Evolutionary conservation across 1,284 basidiomycete species (phyloP), one percentile per base, ranked within the genome.

Genomic region (Agaricales sp.): DNA sequence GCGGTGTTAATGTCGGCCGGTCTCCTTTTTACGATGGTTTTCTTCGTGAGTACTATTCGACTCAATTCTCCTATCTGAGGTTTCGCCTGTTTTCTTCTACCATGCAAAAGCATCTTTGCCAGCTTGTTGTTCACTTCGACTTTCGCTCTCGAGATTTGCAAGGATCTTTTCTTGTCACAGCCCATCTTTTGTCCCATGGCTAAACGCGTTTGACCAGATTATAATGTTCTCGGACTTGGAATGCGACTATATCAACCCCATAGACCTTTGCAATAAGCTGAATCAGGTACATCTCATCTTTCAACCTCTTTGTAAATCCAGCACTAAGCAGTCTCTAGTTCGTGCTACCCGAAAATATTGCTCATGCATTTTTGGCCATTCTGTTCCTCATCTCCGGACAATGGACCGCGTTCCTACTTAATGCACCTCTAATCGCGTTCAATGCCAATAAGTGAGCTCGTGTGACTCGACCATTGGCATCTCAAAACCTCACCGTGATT

Each of bases 221-320:
- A 99, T 99, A 75, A 98, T 99, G 94, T 99, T 98, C 77, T 94
- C 91, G 45, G 93, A 96, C 73, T 74, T 96, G 63, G 92, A 95
- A 72, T 94, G 90, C 71, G 91, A 98, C 77, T 99, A 98, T 73
- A 96, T 99, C 75, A 99, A 99, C 73, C 95, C 95, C 50, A 98
- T 99, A 80, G 95, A 99, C 69, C 84, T 99, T 35, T 99, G 96
- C 74, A 98, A 98, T 74, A 98, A 98, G 75, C 85, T 99, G 61
- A 99, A 99, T 68, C 91, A 95, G 71, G 95, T 96, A 55, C 50
- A 63, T 62, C 24, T 43, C 16, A 8, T 45, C 25, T 11, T 26
- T 38, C 38, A 4, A 44, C 8, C 49, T 2, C 22, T 13, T 41
- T 38, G 47, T 46, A 49, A n/a, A 24, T 45, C n/a, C n/a, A n/a